phyloP scores from a whole-genome alignment of 139 green algal species.

The Protoeuglena noctilucae region DNA sequence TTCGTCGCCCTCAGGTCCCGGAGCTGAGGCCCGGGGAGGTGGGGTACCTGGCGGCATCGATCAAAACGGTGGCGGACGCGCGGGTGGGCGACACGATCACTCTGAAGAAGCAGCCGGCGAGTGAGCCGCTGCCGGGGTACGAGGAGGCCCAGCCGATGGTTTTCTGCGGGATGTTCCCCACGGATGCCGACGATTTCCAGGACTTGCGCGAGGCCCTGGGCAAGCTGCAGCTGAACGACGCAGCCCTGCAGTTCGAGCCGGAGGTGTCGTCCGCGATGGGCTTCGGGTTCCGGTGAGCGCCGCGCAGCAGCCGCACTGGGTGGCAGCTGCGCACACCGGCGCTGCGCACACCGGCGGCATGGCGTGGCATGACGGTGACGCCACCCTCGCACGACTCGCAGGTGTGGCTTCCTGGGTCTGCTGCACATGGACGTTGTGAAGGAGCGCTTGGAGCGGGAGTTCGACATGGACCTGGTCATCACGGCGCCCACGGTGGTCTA shows the following conservation, averaged over 20 bases:
- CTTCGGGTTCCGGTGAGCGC: constrained; percentile 85
- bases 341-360: no score
- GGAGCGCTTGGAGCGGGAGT: constrained; percentile 94
- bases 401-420: constrained; percentile 81
- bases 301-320: no score
- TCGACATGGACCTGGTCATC: constrained; percentile 89
- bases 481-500: constrained; percentile 93
- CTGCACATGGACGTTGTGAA: constrained; percentile 98
- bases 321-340: no score
- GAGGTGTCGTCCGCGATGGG: constrained; percentile 87
- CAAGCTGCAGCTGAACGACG: constrained; percentile 97
- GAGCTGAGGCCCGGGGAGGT: constrained; percentile 75
- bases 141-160: constrained; percentile 84
- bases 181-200: constrained; percentile 38
- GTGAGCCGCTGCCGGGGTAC: constrained; percentile 44
- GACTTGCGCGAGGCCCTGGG: constrained; percentile 84
- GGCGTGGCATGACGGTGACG: no score
- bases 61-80: constrained; percentile 79
- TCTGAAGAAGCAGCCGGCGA: constrained; percentile 24
- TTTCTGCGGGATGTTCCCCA: constrained; percentile 94
- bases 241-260: constrained; percentile 78
- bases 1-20: constrained; percentile 39
- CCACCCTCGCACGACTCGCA: no score
- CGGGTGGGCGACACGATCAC: constrained; percentile 95
- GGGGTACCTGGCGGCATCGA: constrained; percentile 78